Conservation (phyloP, 1,139 yeast genomes). For the Candida albicans region DNA sequence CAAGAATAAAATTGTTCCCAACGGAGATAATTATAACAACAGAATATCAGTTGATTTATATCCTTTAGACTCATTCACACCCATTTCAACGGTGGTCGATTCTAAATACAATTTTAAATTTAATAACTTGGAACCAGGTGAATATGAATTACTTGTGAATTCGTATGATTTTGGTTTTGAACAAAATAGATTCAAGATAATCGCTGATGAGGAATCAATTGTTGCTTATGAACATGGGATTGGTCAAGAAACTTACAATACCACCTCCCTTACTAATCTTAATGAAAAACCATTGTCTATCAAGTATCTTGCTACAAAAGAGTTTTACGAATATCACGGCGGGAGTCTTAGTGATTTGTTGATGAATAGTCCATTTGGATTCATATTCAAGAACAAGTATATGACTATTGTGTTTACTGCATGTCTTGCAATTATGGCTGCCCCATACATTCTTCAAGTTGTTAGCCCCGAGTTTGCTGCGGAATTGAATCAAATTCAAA, state of each 20-base stretch:
- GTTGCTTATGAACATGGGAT: slow-evolving; percentile 27
- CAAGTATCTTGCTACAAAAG: slow-evolving; percentile 23
- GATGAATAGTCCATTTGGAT: slow-evolving; percentile 45
- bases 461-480: slow-evolving; percentile 43
- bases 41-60: slow-evolving; percentile 33
- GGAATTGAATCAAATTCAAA: slow-evolving; percentile 30
- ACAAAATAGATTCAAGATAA: slow-evolving; percentile 27
- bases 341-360: slow-evolving; percentile 37
- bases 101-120: slow-evolving; percentile 28
- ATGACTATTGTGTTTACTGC: slow-evolving; percentile 37
- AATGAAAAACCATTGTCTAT: slow-evolving; percentile 25
- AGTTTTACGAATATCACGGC: slow-evolving; percentile 37
- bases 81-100: slow-evolving; percentile 22
- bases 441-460: slow-evolving; percentile 34
- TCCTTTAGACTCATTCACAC: slow-evolving; percentile 12
- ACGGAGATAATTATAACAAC: slow-evolving; percentile 38
- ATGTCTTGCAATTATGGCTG: slow-evolving; percentile 31
- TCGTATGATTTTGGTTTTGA: slow-evolving; percentile 40
- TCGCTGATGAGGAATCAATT: slow-evolving; percentile 20
- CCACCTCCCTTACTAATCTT: slow-evolving; percentile 19
- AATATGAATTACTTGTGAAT: slow-evolving; percentile 33
- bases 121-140: slow-evolving; percentile 28
- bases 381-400: slow-evolving; percentile 37
- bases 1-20: slow-evolving; percentile 25
- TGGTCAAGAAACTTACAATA: slow-evolving; percentile 18